Conservation (phyloP, 257 asterid genomes). For the Craterostigma plantagineum region DNA sequence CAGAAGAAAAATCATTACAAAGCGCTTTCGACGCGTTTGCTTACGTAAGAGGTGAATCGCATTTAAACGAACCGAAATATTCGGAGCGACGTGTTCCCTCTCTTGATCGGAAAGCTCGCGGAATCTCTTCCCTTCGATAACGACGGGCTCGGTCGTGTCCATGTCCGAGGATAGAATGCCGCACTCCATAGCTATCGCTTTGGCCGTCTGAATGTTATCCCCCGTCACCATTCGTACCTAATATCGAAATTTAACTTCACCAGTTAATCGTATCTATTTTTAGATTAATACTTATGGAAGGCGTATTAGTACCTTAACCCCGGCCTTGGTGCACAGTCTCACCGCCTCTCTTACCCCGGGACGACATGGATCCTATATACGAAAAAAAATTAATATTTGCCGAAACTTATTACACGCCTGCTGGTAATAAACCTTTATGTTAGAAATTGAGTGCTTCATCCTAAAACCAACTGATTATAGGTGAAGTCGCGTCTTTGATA, state of each 20-base stretch:
- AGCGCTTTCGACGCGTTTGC: no score
- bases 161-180: conserved; percentile 30
- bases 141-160: conserved; percentile 11
- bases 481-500: no score
- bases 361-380: conserved; percentile 31
- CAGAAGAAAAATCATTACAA: no score
- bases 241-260: background rate
- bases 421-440: no score
- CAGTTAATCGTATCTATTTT: background rate
- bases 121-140: conserved; percentile 50
- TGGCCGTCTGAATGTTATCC: conserved; percentile 60
- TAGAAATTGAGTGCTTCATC: no score
- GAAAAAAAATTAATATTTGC: background rate
- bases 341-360: conserved; percentile 51
- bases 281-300: background rate
- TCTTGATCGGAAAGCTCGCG: conserved; percentile 40
- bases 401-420: background rate
- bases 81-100: conserved; percentile 37
- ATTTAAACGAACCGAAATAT: conserved; percentile 4
- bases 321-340: conserved; percentile 39
- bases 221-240: conserved; percentile 63
- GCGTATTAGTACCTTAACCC: conserved; percentile 30
- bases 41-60: no score
- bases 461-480: no score
- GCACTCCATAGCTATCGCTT: conserved; percentile 57